A percentile compares a stretch with the other conserved stretches of the same genome.
Evolutionary conservation across 768 basidiomycete species (phyloP).

Genomic region (Hericium alpestre): DNA sequence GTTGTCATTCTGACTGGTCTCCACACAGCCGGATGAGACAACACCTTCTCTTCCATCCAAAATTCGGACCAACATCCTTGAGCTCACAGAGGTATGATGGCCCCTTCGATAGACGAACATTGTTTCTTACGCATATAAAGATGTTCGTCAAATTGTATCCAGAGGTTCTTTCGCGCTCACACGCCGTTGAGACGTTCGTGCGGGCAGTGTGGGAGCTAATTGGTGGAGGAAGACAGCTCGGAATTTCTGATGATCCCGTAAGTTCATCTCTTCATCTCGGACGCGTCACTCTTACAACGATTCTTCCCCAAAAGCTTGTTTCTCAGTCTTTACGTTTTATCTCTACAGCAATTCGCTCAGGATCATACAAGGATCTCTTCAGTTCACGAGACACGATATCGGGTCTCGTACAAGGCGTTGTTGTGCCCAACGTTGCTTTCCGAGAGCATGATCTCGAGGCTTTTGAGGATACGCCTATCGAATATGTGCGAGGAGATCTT

Average conservation of each 20-base stretch:
- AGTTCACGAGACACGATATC: conserved; percentile 73
- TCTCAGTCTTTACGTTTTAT: conserved; percentile 86
- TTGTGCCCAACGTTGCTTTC: conserved; percentile 86
- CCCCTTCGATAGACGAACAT: background rate
- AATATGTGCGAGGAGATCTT: conserved; percentile 52
- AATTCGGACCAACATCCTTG: conserved; percentile 82
- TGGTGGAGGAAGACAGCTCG: conserved; percentile 58
- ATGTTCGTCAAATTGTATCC: conserved; percentile 77
- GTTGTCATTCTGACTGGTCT: conserved; percentile 3
- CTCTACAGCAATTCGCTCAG: conserved; percentile 84
- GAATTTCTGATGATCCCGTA: conserved; percentile 66
- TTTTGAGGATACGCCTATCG: conserved; percentile 95
- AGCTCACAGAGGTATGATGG: conserved; percentile 69
- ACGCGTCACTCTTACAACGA: background rate
- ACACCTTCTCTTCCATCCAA: conserved; percentile 80
- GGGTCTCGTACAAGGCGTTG: conserved; percentile 77
- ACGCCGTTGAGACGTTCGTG: conserved; percentile 65
- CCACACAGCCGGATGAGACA: conserved; percentile 59
- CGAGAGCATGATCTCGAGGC: conserved; percentile 87
- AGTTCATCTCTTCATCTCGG: conserved; percentile 13
- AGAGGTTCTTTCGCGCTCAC: conserved; percentile 57
- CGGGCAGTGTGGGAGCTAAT: conserved; percentile 85
- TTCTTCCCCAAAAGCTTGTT: conserved; percentile 49
- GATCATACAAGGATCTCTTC: conserved; percentile 72
- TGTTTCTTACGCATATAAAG: conserved; percentile 22